Conservation (phyloP, 179 eudicot genomes). For the Spergularia azorica region DNA sequence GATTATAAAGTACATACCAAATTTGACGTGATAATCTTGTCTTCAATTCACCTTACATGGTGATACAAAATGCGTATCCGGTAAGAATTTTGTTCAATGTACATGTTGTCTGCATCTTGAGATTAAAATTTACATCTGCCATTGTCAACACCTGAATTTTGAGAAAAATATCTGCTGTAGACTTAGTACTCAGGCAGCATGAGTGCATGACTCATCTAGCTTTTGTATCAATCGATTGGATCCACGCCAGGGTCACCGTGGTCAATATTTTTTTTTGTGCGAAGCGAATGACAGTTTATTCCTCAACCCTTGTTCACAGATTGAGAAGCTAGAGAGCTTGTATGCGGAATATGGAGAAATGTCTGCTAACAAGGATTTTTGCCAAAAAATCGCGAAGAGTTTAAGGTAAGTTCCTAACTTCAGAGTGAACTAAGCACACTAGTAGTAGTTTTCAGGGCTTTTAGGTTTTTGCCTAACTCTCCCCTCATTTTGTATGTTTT, state of each 20-base stretch:
- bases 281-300: slow-evolving; percentile 9
- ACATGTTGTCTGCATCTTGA: no score
- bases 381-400: slow-evolving; percentile 31
- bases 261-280: background rate
- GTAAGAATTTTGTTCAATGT: no score
- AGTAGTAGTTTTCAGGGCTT: background rate
- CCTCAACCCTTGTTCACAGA: slow-evolving; percentile 22
- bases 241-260: background rate
- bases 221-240: background rate
- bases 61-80: no score
- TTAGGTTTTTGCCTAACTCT: slow-evolving; percentile 4
- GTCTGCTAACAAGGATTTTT: slow-evolving; percentile 38
- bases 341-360: slow-evolving; percentile 35
- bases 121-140: no score
- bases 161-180: no score
- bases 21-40: no score
- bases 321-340: slow-evolving; percentile 40
- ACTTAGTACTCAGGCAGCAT: no score
- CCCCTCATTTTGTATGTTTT: slow-evolving; percentile 24
- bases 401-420: slow-evolving; percentile 29
- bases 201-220: background rate
- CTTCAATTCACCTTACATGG: no score
- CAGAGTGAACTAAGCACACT: background rate
- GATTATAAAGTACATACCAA: no score
- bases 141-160: no score